phyloP scores from a whole-genome alignment of 495 filamentous ascomycete species.

The Lophiotrema nucula region DNA sequence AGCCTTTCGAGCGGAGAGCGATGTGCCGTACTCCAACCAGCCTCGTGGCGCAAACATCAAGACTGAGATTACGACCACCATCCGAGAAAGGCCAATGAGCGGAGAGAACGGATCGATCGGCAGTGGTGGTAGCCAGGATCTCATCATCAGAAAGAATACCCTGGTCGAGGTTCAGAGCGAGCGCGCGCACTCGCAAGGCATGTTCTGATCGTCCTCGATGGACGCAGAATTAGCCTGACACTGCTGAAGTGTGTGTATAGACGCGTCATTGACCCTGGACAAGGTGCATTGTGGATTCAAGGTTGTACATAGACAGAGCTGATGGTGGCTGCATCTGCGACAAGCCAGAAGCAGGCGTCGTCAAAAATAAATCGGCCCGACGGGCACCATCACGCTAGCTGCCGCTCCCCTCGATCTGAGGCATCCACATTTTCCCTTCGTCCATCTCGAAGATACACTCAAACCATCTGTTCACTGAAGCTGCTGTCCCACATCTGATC shows the following conservation, averaged over 20 bases:
- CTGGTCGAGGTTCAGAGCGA: conserved; percentile 6
- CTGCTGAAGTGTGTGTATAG: neutral
- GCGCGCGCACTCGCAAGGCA: neutral
- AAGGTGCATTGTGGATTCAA: no score
- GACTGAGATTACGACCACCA: neutral
- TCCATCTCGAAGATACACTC: no score
- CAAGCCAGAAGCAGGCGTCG: no score
- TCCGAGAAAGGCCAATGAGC: neutral
- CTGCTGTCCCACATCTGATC: no score
- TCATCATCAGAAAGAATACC: conserved; percentile 18
- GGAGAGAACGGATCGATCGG: neutral
- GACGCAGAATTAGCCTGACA: neutral
- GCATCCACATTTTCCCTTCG: no score
- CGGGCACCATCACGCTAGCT: no score
- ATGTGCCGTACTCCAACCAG: neutral
- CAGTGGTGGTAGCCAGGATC: conserved; percentile 14
- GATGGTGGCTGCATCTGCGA: no score
- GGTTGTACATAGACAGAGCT: no score
- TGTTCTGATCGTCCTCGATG: neutral
- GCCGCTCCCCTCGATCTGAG: no score
- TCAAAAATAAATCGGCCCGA: no score
- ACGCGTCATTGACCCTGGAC: no score
- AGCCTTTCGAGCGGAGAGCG: neutral
- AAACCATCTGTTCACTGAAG: no score
- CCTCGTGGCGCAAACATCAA: neutral